Percentiles rank a stretch among this genome's conserved stretches.
phyloP scores from a whole-genome alignment of 148 eudicot species.

The Camellia lanceoleosa region DNA sequence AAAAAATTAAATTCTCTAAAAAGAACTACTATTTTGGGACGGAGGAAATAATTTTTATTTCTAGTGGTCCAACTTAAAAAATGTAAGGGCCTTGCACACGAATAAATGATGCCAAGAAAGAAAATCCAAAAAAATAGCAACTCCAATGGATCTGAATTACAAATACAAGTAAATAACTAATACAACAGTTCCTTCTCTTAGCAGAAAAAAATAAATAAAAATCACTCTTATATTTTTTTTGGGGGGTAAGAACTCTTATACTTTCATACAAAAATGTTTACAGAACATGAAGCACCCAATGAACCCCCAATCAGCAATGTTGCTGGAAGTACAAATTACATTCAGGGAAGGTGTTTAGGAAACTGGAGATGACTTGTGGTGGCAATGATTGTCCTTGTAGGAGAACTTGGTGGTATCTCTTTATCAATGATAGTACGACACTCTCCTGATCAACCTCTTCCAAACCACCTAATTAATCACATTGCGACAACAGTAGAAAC shows the following conservation, averaged over 20 bases:
- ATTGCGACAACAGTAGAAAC: not conserved
- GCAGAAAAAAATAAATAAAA: not conserved
- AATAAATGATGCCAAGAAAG: not conserved
- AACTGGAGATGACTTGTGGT: slow-evolving; percentile 44
- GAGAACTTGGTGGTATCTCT: slow-evolving; percentile 45
- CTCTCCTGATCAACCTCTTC: slow-evolving; percentile 49
- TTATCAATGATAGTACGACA: slow-evolving; percentile 38
- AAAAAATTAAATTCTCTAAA: too few relatives aligned
- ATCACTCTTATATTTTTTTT: not conserved
- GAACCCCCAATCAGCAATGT: slow-evolving; percentile 11
- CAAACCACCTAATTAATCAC: slow-evolving; percentile 38
- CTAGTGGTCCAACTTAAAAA: not conserved
- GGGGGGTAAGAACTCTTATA: not conserved
- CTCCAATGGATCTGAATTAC: not conserved
- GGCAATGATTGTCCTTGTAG: slow-evolving; percentile 37
- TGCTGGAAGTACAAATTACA: slow-evolving; percentile 36
- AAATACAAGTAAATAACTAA: not conserved
- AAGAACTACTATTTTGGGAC: too few relatives aligned
- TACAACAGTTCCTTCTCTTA: not conserved
- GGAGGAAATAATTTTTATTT: too few relatives aligned
- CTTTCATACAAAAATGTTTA: not conserved
- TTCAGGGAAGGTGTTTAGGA: slow-evolving; percentile 49
- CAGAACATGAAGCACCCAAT: slow-evolving; percentile 1
- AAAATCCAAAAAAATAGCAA: not conserved
- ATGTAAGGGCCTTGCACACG: not conserved